These are phyloP conservation scores for Suhomyces prunicola DNA, from an alignment of 805 yeast genomes.

Conservation along the genomic window DNA sequence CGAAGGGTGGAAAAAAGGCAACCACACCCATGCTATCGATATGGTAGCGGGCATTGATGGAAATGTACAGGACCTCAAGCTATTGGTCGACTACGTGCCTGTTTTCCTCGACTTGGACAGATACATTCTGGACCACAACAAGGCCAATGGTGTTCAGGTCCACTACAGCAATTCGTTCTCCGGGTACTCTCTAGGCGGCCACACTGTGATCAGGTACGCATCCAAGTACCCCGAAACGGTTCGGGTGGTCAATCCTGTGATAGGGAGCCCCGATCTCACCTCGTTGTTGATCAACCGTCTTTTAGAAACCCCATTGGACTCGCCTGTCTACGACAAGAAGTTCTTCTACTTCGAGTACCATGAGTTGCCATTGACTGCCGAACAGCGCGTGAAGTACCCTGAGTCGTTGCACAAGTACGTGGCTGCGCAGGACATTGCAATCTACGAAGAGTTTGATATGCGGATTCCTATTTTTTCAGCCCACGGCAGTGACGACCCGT, in stretches of 20 bases:
- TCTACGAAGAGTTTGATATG: slow-evolving; percentile 35
- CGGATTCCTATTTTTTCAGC: slow-evolving; percentile 34
- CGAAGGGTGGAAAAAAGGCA: slow-evolving; percentile 46
- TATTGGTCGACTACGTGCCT: slow-evolving; percentile 46
- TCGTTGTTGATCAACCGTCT: slow-evolving; percentile 44
- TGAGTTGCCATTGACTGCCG: slow-evolving; percentile 30
- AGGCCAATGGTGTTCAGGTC: slow-evolving; percentile 18
- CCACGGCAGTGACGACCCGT: slow-evolving; percentile 33
- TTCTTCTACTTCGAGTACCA: slow-evolving; percentile 31
- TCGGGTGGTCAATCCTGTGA: slow-evolving; percentile 44
- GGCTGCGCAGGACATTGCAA: slow-evolving; percentile 24
- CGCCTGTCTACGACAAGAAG: slow-evolving; percentile 24
- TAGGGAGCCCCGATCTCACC: slow-evolving; percentile 49
- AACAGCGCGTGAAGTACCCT: slow-evolving; percentile 23
- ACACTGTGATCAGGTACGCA: slow-evolving; percentile 48
- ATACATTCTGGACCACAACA: slow-evolving; percentile 14
- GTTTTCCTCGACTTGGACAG: slow-evolving; percentile 33
- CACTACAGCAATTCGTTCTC: slow-evolving; percentile 36
- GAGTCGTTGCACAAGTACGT: slow-evolving; percentile 31
- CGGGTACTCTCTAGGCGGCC: slow-evolving; percentile 60
- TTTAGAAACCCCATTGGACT: slow-evolving; percentile 13
- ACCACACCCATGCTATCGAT: slow-evolving; percentile 49
- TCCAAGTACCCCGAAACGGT: slow-evolving; percentile 35
- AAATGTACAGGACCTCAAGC: slow-evolving; percentile 41
- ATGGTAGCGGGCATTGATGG: slow-evolving; percentile 49